Evolutionary conservation across 2,329 filamentous ascomycete genomes (phyloP), one percentile per base, ranked within the genome.

Genomic region (Penicillium rolfsii): DNA sequence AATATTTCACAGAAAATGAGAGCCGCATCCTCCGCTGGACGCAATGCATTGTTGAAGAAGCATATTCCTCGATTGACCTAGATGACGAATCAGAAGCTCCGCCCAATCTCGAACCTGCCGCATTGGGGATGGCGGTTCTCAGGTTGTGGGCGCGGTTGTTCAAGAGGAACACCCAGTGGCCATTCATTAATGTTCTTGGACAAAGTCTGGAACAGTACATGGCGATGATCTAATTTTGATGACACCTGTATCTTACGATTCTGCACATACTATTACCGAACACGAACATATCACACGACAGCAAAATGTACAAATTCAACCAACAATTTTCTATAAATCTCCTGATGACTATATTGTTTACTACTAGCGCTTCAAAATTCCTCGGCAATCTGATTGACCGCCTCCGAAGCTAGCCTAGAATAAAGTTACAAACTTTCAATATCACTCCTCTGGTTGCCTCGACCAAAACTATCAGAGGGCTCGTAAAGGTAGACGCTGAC

Each of bases 101-200:
- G 14, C 65, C 65, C 2, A 63, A 66, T 33, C 62, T 67, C 6
- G 71, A 74, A 19, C 70, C 72, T 4, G 57, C 58, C 7, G 66
- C 67, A n/a, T 60, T 75, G 48, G 71, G 69, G 3, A 50, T 71
- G 33, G 70, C 72, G 0, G 73, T 75, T 14, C 67, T 75, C 2
- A 70, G 67, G 40, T 36, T 75, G 2, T 74, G 73, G 73, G 67
- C 72, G 22, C 68, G 72, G 22, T 60, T 75, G 4, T 75, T 74
- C 55, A 64, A 68, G 11, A 68, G 66, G 3, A 75, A 75, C 52
- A 73, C 71, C 1, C 72, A 74, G 41, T 75, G 73, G 73, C 70
- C 70, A 0, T 73, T 75, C 52, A 74, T 75, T 26, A 75, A 75
- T 58, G 60, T 69, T 1, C 64, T 75, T 45, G 73, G 73, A 8